Percentiles rank a stretch among this genome's conserved stretches.
Conservation (phyloP, 805 yeast genomes). For the Candida pini region DNA sequence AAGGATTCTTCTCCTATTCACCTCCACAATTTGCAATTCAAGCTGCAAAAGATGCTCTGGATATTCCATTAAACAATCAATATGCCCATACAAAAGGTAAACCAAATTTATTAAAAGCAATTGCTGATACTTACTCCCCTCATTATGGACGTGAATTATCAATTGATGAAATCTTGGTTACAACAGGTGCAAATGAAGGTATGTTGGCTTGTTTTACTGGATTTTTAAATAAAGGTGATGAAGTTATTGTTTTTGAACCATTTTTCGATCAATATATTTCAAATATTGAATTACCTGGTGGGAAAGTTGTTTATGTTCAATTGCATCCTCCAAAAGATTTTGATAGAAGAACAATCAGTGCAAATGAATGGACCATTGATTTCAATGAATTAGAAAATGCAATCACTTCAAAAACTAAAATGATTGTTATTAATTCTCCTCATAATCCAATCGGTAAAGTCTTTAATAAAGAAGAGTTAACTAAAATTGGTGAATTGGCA, state of each 20-base stretch:
- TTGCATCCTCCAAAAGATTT: constrained; percentile 78
- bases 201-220: constrained; percentile 82
- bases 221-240: constrained; percentile 81
- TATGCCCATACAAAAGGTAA: constrained; percentile 91
- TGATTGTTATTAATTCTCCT: constrained; percentile 87
- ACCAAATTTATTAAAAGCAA: constrained; percentile 63
- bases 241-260: constrained; percentile 94
- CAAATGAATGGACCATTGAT: constrained; percentile 84
- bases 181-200: constrained; percentile 98
- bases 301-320: constrained; percentile 81
- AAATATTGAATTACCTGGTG: constrained; percentile 91
- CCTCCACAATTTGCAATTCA: constrained; percentile 91
- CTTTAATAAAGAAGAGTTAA: constrained; percentile 69
- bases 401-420: constrained; percentile 70
- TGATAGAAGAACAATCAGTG: constrained; percentile 56
- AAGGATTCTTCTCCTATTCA: constrained; percentile 93
- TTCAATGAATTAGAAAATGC: constrained; percentile 70
- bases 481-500: constrained; percentile 72
- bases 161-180: constrained; percentile 63
- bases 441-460: constrained; percentile 96
- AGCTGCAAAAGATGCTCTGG: constrained; percentile 74
- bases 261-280: constrained; percentile 96
- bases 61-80: constrained; percentile 74
- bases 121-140: constrained; percentile 68
- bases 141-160: constrained; percentile 53